Base-by-base conservation (phyloP, 2,329 filamentous ascomycete species). In the Boeremia lycopersici region DNA sequence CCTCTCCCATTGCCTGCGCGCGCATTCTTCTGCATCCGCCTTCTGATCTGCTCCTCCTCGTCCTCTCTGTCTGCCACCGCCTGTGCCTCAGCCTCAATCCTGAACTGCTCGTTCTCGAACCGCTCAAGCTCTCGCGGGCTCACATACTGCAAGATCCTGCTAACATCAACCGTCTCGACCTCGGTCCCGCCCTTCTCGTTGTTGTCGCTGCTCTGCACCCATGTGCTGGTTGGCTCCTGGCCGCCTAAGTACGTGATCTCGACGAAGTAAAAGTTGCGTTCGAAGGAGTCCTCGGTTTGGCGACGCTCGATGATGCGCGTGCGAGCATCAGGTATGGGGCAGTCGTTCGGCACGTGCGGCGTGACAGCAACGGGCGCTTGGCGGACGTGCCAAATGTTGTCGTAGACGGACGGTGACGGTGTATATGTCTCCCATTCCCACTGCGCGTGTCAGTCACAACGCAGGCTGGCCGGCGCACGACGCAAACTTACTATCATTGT, bases 101-200 rank as follows among this genome's bases (percentile, higher is more conserved):
- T 56, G 50, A 70, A 72, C 51, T 72, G 65, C 39, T 63, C 64
- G 33, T 72, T 71, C 44, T 74, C 71, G 34, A 62, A 74, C 8
- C 69, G 59, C 35, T 73, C 70, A 6, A 73, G 57, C 57, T 74
- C 70, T 10, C 60, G 48, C 6, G 59, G 61, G 1, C 65, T 69
- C 3, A 73, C 69, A 39, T 66, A 72, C 6, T 67, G 47, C 31
- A 72, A 42, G 28, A 74, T 74, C 17, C 63, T 56, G 38, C 62
- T 65, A 33, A 69, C 34, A 39, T 73, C 66, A 12, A 74, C 68
- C 8, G 68, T 53, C 17, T 60, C 48, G 2, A 57, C 48, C 15
- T 66, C 65, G 15, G 60, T 34, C 3, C 41, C 45, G 3, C 39
- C 47, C 11, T 39, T 47, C 13, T 34, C 54, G 19, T 33, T 43